Evolutionary conservation across 2,329 filamentous ascomycete species (phyloP).

Genomic region (Scolecobasidium constrictum): DNA sequence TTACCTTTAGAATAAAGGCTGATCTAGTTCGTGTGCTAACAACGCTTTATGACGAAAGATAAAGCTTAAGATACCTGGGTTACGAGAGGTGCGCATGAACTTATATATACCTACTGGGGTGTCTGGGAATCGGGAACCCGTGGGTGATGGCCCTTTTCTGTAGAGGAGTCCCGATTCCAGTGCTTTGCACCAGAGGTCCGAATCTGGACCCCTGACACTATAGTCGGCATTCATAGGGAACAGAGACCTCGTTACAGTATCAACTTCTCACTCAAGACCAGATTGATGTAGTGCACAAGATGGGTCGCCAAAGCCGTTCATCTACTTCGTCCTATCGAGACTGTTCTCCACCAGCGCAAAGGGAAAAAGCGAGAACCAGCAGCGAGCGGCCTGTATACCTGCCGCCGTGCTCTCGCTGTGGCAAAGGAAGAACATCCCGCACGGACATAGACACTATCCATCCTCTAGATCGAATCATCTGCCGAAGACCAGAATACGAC

Average conservation of each 20-base stretch:
- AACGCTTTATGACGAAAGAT: conserved; percentile 15
- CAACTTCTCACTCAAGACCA: no score
- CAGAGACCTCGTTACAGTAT: no score
- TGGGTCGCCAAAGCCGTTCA: conserved; percentile 6
- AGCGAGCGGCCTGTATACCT: conserved; percentile 4
- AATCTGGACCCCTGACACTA: conserved; percentile 1
- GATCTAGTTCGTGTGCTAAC: conserved; percentile 16
- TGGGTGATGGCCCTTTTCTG: background rate
- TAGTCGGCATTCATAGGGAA: no score
- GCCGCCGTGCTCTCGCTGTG: conserved; percentile 6
- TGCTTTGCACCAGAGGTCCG: conserved; percentile 1
- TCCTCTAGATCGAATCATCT: conserved; percentile 5
- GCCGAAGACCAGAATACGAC: conserved; percentile 5
- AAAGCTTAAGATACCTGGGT: background rate
- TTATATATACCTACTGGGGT: conserved; percentile 5
- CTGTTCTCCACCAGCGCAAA: conserved; percentile 3
- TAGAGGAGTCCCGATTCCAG: conserved; percentile 6
- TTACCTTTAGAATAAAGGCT: conserved; percentile 15
- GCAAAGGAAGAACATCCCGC: conserved; percentile 3
- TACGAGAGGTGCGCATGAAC: background rate
- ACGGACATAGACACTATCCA: conserved; percentile 1
- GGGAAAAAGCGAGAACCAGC: background rate
- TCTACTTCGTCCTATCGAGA: conserved; percentile 4
- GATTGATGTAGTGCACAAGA: no score
- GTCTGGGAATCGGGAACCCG: conserved; percentile 2